A percentile compares a stretch with the other conserved stretches of the same genome.
phyloP scores from a whole-genome alignment of 1,139 yeast genomes.

The Yamadazyma buinensis region DNA sequence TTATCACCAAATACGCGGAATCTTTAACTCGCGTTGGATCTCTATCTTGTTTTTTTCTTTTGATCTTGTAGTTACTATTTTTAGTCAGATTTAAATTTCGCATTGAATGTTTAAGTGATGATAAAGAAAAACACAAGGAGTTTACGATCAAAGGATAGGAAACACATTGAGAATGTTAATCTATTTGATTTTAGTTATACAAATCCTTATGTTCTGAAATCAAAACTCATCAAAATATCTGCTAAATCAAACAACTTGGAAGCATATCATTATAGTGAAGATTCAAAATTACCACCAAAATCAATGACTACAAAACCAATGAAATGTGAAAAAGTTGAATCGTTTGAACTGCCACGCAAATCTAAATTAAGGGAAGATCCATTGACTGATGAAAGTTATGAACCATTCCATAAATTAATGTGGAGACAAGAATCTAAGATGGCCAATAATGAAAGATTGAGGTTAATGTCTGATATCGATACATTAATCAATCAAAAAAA shows the following conservation, averaged over 20 bases:
- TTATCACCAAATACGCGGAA: neutral
- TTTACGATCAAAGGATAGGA: slow-evolving; percentile 20
- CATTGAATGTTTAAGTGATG: too few species aligned
- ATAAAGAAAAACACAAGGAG: slow-evolving; percentile 13
- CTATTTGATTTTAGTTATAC: slow-evolving; percentile 32
- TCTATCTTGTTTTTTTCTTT: neutral
- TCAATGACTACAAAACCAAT: slow-evolving; percentile 1
- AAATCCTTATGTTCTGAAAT: slow-evolving; percentile 22
- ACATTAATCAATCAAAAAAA: slow-evolving; percentile 43
- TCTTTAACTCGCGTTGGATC: neutral
- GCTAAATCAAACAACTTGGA: neutral
- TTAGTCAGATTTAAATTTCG: too few species aligned
- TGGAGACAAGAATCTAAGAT: slow-evolving; percentile 63
- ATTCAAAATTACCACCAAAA: slow-evolving; percentile 2
- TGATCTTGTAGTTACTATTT: too few species aligned
- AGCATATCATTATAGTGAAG: slow-evolving; percentile 6
- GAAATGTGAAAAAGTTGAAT: neutral
- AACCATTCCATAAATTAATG: slow-evolving; percentile 57
- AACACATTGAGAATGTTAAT: slow-evolving; percentile 4
- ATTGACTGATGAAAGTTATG: slow-evolving; percentile 43
- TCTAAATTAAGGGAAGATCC: slow-evolving; percentile 30
- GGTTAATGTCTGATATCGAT: slow-evolving; percentile 49
- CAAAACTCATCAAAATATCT: slow-evolving; percentile 17
- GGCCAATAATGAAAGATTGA: slow-evolving; percentile 54
- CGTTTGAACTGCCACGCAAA: slow-evolving; percentile 17